Evolutionary conservation across 345 rosid genomes (phyloP).

Genomic region (Ceriops tagal): DNA sequence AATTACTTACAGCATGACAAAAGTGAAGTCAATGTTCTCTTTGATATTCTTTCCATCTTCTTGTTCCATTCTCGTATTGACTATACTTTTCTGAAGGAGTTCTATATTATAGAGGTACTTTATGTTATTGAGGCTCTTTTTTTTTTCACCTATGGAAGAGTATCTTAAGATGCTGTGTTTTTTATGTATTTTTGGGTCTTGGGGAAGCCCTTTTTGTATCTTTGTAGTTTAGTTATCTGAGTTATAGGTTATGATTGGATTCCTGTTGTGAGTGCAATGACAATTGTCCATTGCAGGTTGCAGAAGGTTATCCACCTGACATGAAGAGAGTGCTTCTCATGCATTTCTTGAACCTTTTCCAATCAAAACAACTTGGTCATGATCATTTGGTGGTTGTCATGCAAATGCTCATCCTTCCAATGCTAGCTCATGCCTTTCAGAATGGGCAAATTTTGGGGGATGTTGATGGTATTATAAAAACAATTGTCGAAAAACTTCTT

Average conservation of each 20-base stretch:
- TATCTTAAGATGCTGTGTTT: too few relatives aligned
- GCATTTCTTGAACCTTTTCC: slow-evolving; percentile 88
- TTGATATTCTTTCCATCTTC: slow-evolving; percentile 90
- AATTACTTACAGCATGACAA: slow-evolving; percentile 85
- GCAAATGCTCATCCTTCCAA: slow-evolving; percentile 99
- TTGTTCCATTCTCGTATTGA: slow-evolving; percentile 90
- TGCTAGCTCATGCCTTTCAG: slow-evolving; percentile 96
- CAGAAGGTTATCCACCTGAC: slow-evolving; percentile 85
- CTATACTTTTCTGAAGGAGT: slow-evolving; percentile 95
- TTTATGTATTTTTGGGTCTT: too few relatives aligned
- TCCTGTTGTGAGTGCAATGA: not conserved
- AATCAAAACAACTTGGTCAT: slow-evolving; percentile 85
- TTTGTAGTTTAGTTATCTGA: too few relatives aligned
- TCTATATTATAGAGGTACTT: slow-evolving; percentile 91
- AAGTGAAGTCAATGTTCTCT: slow-evolving; percentile 80
- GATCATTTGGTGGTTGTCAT: slow-evolving; percentile 92
- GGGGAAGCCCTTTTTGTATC: too few relatives aligned
- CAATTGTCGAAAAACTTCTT: slow-evolving; percentile 95
- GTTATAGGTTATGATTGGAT: not conserved
- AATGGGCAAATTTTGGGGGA: slow-evolving; percentile 92
- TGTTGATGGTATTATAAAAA: slow-evolving; percentile 82
- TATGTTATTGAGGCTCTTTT: not conserved
- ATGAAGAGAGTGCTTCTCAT: slow-evolving; percentile 82
- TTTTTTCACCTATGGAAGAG: not conserved
- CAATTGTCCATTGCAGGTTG: slow-evolving; percentile 51